Percentiles rank a stretch among this genome's conserved stretches.
phyloP scores from a whole-genome alignment of 257 asterid species.

The Solanum virginianum region DNA sequence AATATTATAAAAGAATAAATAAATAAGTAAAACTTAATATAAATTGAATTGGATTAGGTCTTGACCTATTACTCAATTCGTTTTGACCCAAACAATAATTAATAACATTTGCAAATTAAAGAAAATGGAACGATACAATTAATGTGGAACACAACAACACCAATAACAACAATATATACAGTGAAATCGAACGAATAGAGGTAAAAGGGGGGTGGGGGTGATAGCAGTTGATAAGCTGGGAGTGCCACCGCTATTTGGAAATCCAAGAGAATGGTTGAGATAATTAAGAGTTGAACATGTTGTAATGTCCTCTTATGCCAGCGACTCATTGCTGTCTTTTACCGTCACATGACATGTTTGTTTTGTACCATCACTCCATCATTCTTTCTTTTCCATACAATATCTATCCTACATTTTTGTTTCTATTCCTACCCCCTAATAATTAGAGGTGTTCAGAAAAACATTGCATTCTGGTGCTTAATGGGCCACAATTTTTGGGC shows the following conservation, averaged over 20 bases:
- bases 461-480: background rate
- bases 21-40: too few species aligned
- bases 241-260: too few species aligned
- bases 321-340: background rate
- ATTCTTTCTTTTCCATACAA: background rate
- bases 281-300: background rate
- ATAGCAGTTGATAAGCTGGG: background rate
- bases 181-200: too few species aligned
- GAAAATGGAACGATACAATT: too few species aligned
- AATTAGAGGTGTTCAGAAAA: background rate
- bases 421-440: background rate
- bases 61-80: too few species aligned
- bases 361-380: background rate
- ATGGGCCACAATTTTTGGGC: background rate
- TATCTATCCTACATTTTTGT: background rate
- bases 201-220: background rate
- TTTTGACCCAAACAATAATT: too few species aligned
- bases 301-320: background rate
- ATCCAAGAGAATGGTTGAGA: background rate
- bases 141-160: too few species aligned
- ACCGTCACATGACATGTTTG: background rate
- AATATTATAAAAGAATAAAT: too few species aligned
- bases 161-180: too few species aligned
- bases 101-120: background rate
- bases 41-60: too few species aligned